Evolutionary conservation across 2,329 filamentous ascomycete genomes (phyloP), one percentile per base, ranked within the genome.

Genomic region (Pyricularia grisea): DNA sequence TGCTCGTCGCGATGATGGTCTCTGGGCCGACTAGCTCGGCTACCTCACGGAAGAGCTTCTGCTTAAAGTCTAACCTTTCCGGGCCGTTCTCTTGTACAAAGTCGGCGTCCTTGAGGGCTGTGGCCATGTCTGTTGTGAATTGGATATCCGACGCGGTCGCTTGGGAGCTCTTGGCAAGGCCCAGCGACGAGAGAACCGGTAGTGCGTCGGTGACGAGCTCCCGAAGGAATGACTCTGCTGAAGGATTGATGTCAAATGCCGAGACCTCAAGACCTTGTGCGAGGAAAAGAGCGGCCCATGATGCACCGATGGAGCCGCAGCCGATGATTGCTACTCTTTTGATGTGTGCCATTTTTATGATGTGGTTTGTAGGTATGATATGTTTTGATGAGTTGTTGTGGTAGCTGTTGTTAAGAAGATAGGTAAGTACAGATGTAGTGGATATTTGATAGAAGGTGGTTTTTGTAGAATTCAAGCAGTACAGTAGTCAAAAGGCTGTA

Each of bases 11-110:
- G 61, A 82, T 80, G 67, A 81, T 76, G 1, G 77, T 75, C 28
- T 77, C 72, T 1, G 74, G 69, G 1, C 74, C 71, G 2, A 78
- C 72, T 11, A 74, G 68, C 1, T 72, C 67, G 4, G 78, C 77
- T 58, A 82, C 76, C 27, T 77, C 72, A 42, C 71, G 73, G 67
- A 82, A 76, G 1, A 82, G 72, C 9, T 74, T 72, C 23, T 74
- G 75, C 71, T 82, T 82, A 70, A 81, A 76, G 1, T 79, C 77
- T 0, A 79, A 69, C 17, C 76, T 73, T 65, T 83, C 81, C 0
- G 80, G 79, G 0, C 77, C 79, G 69, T 81, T 81, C 60, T 80
- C 78, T 69, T 79, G 77, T 4, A 80, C 73, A 50, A 78, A 77
- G 68, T 80, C 77, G 2, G 77, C 73, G 10, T 72, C 69, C 9